Evolutionary conservation across 2,329 filamentous ascomycete species (phyloP).

Genomic region (Cytospora chrysosperma): DNA sequence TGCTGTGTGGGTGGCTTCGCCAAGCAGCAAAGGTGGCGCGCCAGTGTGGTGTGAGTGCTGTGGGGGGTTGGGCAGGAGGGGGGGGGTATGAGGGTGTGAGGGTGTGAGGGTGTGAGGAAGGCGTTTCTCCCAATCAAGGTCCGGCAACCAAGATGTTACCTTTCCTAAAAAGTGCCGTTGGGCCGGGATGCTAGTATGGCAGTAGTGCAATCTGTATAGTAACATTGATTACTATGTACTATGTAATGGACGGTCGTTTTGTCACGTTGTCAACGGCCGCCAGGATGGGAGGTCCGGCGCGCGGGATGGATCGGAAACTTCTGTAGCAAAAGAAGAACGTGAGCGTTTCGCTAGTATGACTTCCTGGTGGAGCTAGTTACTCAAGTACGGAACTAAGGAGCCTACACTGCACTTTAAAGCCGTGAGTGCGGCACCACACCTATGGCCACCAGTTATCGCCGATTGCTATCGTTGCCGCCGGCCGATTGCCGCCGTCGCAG

Average conservation of each 20-base stretch:
- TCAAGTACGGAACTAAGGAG: neutral
- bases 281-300: neutral
- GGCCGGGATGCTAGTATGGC: neutral
- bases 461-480: too few species aligned
- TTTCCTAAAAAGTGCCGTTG: neutral
- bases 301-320: neutral
- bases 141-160: neutral
- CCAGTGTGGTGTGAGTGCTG: neutral
- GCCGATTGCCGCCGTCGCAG: neutral
- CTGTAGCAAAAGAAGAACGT: neutral
- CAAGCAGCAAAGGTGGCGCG: neutral
- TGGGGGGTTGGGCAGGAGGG: too few species aligned
- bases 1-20: neutral
- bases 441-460: too few species aligned
- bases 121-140: neutral
- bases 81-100: neutral
- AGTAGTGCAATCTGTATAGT: too few species aligned
- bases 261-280: neutral
- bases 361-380: neutral
- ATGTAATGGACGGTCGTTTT: neutral
- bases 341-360: neutral
- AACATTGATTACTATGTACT: too few species aligned
- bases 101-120: neutral
- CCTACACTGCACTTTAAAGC: too few species aligned
- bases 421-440: too few species aligned